Conservation (phyloP, 2,329 filamentous ascomycete species). For the Exophiala viscosa region DNA sequence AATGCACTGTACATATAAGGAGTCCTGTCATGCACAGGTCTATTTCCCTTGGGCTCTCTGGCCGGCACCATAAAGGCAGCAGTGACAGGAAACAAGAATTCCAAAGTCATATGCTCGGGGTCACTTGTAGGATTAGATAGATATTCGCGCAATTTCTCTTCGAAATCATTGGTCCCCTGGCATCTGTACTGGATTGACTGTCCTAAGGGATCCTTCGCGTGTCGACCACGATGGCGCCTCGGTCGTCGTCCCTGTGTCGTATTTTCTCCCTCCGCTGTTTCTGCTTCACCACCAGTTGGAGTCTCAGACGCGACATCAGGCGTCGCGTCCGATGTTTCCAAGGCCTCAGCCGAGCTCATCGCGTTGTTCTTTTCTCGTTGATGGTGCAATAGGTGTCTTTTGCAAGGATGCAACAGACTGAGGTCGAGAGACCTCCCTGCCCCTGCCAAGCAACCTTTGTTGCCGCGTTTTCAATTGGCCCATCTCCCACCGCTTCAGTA, state of each 20-base stretch:
- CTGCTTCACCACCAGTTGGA: not conserved
- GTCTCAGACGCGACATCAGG: not conserved
- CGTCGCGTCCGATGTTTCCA: not conserved
- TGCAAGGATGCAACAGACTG: constrained; percentile 14
- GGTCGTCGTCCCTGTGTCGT: not conserved
- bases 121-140: constrained; percentile 19
- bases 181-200: constrained; percentile 21
- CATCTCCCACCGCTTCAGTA: constrained; percentile 4
- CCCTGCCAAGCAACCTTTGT: constrained; percentile 17
- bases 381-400: constrained; percentile 12
- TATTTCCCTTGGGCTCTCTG: constrained; percentile 1
- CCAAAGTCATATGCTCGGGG: constrained; percentile 26
- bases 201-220: constrained; percentile 26
- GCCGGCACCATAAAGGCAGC: constrained; percentile 25
- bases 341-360: not conserved
- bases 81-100: constrained; percentile 25
- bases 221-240: constrained; percentile 18
- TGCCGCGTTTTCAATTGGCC: not conserved
- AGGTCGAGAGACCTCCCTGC: not conserved
- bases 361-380: constrained; percentile 3
- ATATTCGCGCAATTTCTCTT: constrained; percentile 19
- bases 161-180: constrained; percentile 23
- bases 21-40: constrained; percentile 4
- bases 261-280: not conserved
- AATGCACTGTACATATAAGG: constrained; percentile 19